Evolutionary conservation across 2,329 filamentous ascomycete species (phyloP), one percentile per base, ranked within the genome.

Genomic region (Alternaria gaisen): DNA sequence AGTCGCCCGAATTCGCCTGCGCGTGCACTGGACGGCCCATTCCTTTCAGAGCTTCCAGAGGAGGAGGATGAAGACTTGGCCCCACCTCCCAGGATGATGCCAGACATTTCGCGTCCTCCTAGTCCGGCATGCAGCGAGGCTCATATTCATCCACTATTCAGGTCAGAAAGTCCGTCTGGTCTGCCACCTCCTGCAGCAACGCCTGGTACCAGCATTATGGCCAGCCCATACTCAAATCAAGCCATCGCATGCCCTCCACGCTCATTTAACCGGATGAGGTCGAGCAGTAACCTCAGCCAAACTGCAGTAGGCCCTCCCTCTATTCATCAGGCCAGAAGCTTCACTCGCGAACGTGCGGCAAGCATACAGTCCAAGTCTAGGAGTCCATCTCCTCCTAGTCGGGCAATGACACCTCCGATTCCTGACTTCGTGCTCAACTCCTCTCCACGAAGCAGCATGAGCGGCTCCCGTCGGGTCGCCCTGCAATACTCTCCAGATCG

Each of bases 121-220:
- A 81, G 78, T 50, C 80, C 79, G 28, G 72, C 68, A 51, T 67
- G 77, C 16, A 84, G 83, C 69, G 90, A 93, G 74, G 83, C 88
- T 4, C 87, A 93, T 72, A 93, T 93, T 46, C 91, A 94, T 75
- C 91, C 91, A 9, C 83, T 94, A 3, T 93, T 94, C 81, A 85
- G 91, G 60, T 89, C 88, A 6, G 90, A 92, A 72, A 91, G 88
- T 41, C 89, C 89, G 0, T 85, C 83, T 1, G 58, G 58, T 11
- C 34, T 60, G 16, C 90, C 90, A 8, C 88, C 90, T 1, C 87
- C 90, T 0, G 79, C 86, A 6, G 70, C 71, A 1, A 91, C 89
- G 0, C 88, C 90, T 0, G 89, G 90, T 0, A 94, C 91, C 0
- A 84, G 89, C 16, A 89, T 94, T 50, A 82, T 88, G 11, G 91